Percentiles rank a stretch among this genome's conserved stretches.
Conservation (phyloP, 2,329 filamentous ascomycete species). For the Trichoderma sp. region DNA sequence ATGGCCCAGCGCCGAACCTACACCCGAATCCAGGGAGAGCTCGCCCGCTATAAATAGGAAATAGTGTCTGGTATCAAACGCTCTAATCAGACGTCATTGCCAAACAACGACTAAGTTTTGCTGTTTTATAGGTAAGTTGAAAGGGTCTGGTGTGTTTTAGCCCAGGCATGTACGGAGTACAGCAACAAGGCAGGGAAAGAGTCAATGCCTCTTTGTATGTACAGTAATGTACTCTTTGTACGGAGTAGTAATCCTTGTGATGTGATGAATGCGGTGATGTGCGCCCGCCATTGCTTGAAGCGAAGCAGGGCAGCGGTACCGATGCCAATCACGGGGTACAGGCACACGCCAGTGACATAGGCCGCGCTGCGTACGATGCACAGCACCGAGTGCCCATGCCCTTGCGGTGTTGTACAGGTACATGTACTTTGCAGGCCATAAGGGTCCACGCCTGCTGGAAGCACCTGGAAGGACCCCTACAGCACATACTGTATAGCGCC, state of each 20-base stretch:
- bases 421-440: not conserved
- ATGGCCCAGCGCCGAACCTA: not conserved
- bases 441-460: not conserved
- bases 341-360: conserved; percentile 4
- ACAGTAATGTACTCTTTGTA: too few relatives aligned
- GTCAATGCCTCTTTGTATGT: not conserved
- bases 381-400: not conserved
- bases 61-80: not conserved
- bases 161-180: not conserved
- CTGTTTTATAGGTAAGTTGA: not conserved
- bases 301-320: not conserved
- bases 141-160: not conserved
- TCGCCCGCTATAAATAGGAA: not conserved
- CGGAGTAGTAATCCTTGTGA: not conserved
- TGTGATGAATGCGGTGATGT: not conserved
- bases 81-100: not conserved
- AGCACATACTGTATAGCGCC: not conserved
- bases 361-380: not conserved
- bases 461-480: not conserved
- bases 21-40: not conserved
- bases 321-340: not conserved
- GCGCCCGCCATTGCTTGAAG: not conserved
- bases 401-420: not conserved
- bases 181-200: not conserved
- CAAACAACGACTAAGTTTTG: not conserved